Base-by-base conservation (phyloP, 495 filamentous ascomycete species). In the Trichocladium uniseriatum region DNA sequence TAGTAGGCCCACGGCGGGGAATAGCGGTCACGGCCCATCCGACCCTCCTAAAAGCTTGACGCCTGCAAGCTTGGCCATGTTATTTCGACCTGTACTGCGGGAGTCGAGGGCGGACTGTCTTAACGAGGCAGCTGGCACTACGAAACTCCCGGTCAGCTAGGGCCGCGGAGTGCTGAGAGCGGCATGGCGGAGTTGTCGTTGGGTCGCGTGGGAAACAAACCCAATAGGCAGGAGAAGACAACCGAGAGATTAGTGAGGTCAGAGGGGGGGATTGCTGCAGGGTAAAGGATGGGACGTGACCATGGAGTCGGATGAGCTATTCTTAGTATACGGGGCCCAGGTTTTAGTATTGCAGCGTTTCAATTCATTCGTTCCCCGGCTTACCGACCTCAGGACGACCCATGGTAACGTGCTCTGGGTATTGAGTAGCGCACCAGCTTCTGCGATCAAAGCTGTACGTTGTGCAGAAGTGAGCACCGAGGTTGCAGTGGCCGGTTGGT, bases 251-350 rank as follows among this genome's bases (percentile, higher is more conserved):
- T 43, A 47, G 54, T 55, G 51, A 59, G 49, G 55, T 54, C 53
- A 61, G 55, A 49, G 48, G 36, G 55, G 45, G 44, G 43, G 36
- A 54, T 34, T 39, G 10, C 40, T 43, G 39, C 45, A 45, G 45
- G 35, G 37, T 39, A 52, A 48, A 36, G 52, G 57, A 53, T 58
- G 56, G 58, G 49, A 58, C 55, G 54, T 58, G 63, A 54, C 52
- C 54, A 52, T 48, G 54, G 53, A 27, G 40, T 47, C 35, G 40
- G 53, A 43, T 40, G 58, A 43, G 53, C 64, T 67, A 67, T 67
- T 65, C 62, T 67, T 67, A 65, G 64, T 55, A 65, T 62, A 60
- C 65, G 62, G 48, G 54, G 64, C 49, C 60, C 60, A 61, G 56
- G 56, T 61, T 60, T 53, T 67, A 67, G 55, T 63, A 45, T 62